These are phyloP conservation scores for Cystobasidium ongulense DNA, from an alignment of 768 basidiomycete species.

Conservation along the genomic window DNA sequence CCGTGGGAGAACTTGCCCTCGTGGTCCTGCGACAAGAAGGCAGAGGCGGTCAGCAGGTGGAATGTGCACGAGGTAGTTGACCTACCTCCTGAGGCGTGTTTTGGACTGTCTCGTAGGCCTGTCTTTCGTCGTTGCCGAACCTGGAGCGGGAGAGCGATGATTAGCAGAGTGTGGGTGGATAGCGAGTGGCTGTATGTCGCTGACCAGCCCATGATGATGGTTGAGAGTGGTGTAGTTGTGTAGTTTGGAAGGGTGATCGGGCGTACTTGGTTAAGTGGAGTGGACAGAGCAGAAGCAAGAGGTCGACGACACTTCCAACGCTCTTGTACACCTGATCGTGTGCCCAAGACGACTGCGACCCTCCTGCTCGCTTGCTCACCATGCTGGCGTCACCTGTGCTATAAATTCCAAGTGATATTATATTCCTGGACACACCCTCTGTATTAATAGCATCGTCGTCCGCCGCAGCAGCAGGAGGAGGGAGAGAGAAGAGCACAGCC, in stretches of 20 bases:
- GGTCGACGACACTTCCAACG: too few relatives aligned
- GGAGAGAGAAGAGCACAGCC: too few relatives aligned
- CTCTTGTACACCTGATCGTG: too few relatives aligned
- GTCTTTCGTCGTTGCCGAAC: constrained; percentile 3
- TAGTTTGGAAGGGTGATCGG: neutral
- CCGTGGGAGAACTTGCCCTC: constrained; percentile 25
- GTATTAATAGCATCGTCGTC: too few relatives aligned
- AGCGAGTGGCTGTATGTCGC: neutral
- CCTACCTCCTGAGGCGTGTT: constrained; percentile 15
- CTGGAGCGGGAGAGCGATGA: neutral
- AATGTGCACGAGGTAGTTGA: too few relatives aligned
- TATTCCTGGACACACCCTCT: too few relatives aligned
- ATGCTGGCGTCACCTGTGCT: too few relatives aligned
- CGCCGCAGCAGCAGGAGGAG: too few relatives aligned
- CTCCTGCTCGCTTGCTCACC: too few relatives aligned
- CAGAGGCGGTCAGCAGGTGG: neutral
- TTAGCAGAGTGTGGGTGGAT: neutral
- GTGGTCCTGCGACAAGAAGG: constrained; percentile 4
- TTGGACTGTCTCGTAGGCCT: constrained; percentile 22
- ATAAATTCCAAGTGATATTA: too few relatives aligned
- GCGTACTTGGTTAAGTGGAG: neutral
- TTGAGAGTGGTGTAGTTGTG: neutral
- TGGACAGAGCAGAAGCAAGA: neutral
- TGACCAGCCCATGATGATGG: neutral
- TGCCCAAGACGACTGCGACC: too few relatives aligned